These are phyloP conservation scores for Penicilliopsis zonata DNA, from an alignment of 495 filamentous ascomycete species.

Conservation along the genomic window DNA sequence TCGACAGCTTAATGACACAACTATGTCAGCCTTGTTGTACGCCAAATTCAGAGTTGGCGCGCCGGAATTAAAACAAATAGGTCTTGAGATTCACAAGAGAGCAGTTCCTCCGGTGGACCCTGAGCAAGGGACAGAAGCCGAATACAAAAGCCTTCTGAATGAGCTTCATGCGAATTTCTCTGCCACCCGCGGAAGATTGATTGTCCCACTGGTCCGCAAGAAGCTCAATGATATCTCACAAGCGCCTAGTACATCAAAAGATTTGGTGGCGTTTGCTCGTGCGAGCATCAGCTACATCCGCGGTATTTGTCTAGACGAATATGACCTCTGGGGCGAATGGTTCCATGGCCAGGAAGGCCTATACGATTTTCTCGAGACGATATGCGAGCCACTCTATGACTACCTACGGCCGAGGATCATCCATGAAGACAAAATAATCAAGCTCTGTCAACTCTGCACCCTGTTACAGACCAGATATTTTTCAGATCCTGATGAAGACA, in stretches of 20 bases:
- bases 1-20: conserved; percentile 61
- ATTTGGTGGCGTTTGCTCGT: conserved; percentile 57
- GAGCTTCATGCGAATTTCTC: conserved; percentile 57
- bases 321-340: conserved; percentile 65
- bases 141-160: conserved; percentile 55
- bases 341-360: conserved; percentile 57
- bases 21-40: conserved; percentile 63
- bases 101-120: conserved; percentile 47
- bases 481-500: conserved; percentile 58
- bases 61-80: conserved; percentile 52
- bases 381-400: conserved; percentile 68
- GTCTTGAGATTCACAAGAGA: conserved; percentile 56
- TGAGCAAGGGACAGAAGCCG: conserved; percentile 49
- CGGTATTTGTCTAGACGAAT: conserved; percentile 61
- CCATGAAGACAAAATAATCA: conserved; percentile 56
- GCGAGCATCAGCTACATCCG: conserved; percentile 59
- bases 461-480: conserved; percentile 78
- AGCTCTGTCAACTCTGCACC: conserved; percentile 70
- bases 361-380: conserved; percentile 59
- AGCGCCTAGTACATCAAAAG: conserved; percentile 53
- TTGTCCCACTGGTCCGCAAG: conserved; percentile 45
- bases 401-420: conserved; percentile 57
- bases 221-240: conserved; percentile 55
- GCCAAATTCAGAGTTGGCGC: conserved; percentile 66
- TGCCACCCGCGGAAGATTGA: conserved; percentile 43